Conservation (phyloP, 176 grass and related monocot genomes). For the Avena atlantica region DNA sequence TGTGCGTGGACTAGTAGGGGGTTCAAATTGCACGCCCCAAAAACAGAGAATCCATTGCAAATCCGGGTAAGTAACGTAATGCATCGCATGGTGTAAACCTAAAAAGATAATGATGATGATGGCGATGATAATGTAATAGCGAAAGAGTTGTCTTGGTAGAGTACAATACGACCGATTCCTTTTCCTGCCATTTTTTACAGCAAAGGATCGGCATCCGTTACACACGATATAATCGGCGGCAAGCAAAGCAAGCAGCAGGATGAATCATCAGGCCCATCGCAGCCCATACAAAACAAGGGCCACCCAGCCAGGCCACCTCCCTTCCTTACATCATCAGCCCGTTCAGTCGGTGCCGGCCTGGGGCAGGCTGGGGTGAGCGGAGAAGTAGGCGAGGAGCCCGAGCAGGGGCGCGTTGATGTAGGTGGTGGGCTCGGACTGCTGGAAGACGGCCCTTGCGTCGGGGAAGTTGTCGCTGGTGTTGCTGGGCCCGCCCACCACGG, state of each 20-base stretch:
- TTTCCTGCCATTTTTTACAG: conserved; percentile 67
- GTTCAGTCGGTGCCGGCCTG: conserved; percentile 45
- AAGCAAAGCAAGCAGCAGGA: background rate
- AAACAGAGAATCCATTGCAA: too few relatives aligned
- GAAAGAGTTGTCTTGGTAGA: background rate
- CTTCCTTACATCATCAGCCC: too few relatives aligned
- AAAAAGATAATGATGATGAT: background rate
- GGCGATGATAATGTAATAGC: background rate
- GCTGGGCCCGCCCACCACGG: conserved; percentile 78
- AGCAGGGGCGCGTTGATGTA: conserved; percentile 92
- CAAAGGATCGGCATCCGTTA: conserved; percentile 43
- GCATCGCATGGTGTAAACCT: background rate
- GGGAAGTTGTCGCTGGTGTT: conserved; percentile 79
- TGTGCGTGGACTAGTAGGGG: too few relatives aligned
- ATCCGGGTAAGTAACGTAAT: background rate
- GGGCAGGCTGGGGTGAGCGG: conserved; percentile 57
- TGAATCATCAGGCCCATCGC: background rate
- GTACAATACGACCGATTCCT: conserved; percentile 44
- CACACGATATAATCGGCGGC: background rate
- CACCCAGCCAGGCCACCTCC: background rate
- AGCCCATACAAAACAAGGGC: background rate
- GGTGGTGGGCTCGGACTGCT: conserved; percentile 90
- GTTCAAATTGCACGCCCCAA: too few relatives aligned
- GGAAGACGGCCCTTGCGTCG: conserved; percentile 66
- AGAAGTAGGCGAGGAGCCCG: conserved; percentile 83